These are phyloP conservation scores for Didymella lethalis DNA, from an alignment of 2,329 filamentous ascomycete species.

Conservation along the genomic window DNA sequence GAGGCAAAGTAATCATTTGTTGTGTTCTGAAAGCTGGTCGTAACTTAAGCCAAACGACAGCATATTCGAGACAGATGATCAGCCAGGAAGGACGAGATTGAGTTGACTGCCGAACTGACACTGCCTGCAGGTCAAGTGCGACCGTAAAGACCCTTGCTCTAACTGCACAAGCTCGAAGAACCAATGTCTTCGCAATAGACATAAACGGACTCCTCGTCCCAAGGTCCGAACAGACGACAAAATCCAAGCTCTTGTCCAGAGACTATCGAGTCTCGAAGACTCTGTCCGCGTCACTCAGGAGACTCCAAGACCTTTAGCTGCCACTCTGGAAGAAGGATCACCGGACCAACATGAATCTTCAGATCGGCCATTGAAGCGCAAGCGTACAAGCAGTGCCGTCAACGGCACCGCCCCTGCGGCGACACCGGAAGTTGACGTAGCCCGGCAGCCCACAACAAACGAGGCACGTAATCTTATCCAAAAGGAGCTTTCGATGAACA, in stretches of 20 bases:
- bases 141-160: conserved; percentile 45
- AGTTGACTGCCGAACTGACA: conserved; percentile 6
- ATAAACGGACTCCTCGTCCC: conserved; percentile 37
- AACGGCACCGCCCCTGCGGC: conserved; percentile 15
- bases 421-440: conserved; percentile 30
- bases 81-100: neutral
- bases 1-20: neutral
- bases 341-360: conserved; percentile 14
- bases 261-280: conserved; percentile 39
- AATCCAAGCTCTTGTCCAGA: conserved; percentile 41
- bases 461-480: conserved; percentile 40
- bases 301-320: conserved; percentile 9
- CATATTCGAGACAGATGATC: neutral
- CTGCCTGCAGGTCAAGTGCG: conserved; percentile 43
- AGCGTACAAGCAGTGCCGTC: conserved; percentile 29
- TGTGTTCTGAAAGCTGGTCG: neutral
- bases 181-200: conserved; percentile 44
- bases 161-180: conserved; percentile 39
- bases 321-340: conserved; percentile 5
- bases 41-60: neutral
- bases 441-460: conserved; percentile 31
- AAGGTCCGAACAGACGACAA: conserved; percentile 43
- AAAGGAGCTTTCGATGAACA: conserved; percentile 42
- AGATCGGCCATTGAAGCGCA: conserved; percentile 33
- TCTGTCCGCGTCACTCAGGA: conserved; percentile 30